Evolutionary conservation across 108 stramenopile genomes (phyloP).

Genomic region (Aureococcus anophagefferens): DNA sequence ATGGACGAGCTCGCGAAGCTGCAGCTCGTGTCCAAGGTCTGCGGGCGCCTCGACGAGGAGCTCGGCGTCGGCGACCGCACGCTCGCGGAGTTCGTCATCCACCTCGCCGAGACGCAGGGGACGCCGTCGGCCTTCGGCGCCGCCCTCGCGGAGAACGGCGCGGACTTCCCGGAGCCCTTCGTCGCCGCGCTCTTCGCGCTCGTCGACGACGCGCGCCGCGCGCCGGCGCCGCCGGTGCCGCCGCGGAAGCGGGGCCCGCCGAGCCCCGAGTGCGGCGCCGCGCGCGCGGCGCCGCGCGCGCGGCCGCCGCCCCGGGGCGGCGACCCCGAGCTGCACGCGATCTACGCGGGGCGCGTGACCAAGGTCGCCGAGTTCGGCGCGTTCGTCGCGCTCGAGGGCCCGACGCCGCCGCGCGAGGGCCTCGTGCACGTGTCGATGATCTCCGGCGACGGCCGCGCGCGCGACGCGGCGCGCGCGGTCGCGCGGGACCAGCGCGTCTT

Average conservation of each 20-base stretch:
- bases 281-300: not conserved
- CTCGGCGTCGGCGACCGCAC: conserved; percentile 82
- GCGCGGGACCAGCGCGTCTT: conserved; percentile 58
- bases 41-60: conserved; percentile 68
- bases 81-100: conserved; percentile 86
- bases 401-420: conserved; percentile 44
- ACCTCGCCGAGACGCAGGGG: conserved; percentile 61
- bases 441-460: conserved; percentile 39
- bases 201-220: not conserved
- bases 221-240: conserved; percentile 9
- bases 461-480: conserved; percentile 41
- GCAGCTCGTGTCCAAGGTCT: conserved; percentile 71
- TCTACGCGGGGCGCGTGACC: conserved; percentile 66
- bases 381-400: conserved; percentile 57
- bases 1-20: conserved; percentile 84
- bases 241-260: too few species aligned
- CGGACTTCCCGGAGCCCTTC: conserved; percentile 11
- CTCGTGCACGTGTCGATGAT: conserved; percentile 77
- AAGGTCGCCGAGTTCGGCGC: conserved; percentile 84
- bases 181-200: not conserved
- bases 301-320: not conserved
- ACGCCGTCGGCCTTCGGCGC: conserved; percentile 11
- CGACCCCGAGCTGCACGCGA: conserved; percentile 53
- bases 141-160: conserved; percentile 39
- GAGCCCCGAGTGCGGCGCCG: too few species aligned